Conservation (phyloP, 2,329 filamentous ascomycete species). For the Aspergillus candidus region DNA sequence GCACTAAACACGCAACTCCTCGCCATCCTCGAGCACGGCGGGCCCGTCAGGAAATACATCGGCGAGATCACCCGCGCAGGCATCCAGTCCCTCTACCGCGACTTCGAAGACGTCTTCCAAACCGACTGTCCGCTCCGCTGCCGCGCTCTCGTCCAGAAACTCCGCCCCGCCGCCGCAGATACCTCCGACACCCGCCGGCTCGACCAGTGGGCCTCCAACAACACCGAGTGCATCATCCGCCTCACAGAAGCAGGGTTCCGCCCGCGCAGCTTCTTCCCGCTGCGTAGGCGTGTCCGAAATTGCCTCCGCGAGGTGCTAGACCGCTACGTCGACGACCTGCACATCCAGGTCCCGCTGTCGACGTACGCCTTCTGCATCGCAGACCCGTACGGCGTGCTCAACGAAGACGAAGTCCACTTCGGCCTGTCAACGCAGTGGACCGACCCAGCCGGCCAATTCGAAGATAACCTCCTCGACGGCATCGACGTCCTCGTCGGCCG, state of each 20-base stretch:
- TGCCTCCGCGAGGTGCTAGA: constrained; percentile 38
- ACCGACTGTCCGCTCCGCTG: constrained; percentile 28
- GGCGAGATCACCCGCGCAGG: constrained; percentile 36
- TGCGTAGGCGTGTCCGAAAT: constrained; percentile 35
- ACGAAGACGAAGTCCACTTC: constrained; percentile 51
- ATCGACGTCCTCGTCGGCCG: constrained; percentile 52
- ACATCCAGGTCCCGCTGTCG: constrained; percentile 46
- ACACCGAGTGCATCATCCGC: constrained; percentile 31
- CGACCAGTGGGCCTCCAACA: constrained; percentile 32
- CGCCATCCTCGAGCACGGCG: constrained; percentile 49
- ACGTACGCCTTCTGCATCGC: constrained; percentile 53
- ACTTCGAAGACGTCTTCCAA: constrained; percentile 34
- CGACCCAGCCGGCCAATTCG: constrained; percentile 30
- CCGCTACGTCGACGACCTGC: constrained; percentile 41
- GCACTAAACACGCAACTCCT: constrained; percentile 51
- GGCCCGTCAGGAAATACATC: constrained; percentile 40
- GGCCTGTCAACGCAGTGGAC: constrained; percentile 46
- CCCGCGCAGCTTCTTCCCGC: constrained; percentile 35
- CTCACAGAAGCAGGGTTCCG: constrained; percentile 44
- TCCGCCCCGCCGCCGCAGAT: constrained; percentile 23
- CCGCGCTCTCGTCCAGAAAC: constrained; percentile 32
- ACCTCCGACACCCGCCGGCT: constrained; percentile 18
- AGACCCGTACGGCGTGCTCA: constrained; percentile 48
- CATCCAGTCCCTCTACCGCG: constrained; percentile 29
- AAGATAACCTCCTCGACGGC: constrained; percentile 42